Conservation (phyloP, 2,329 filamentous ascomycete genomes). For the Colletotrichum filicis region DNA sequence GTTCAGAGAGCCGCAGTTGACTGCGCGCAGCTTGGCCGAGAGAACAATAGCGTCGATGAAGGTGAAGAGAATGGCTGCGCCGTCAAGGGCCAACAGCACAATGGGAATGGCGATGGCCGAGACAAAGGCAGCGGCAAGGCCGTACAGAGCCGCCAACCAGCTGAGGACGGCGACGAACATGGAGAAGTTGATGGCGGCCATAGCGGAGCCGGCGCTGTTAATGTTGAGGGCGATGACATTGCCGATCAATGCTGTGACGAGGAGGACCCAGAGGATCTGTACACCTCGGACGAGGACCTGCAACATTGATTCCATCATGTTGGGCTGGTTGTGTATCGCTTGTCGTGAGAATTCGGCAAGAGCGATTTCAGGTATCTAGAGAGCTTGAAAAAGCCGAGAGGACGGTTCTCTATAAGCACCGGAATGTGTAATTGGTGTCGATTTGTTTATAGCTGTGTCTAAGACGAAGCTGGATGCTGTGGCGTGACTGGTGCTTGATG, state of each 20-base stretch:
- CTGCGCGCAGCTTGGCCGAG: constrained; percentile 74
- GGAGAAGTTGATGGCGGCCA: constrained; percentile 68
- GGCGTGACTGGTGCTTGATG: constrained; percentile 1
- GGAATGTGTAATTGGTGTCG: constrained; percentile 8
- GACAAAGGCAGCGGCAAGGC: constrained; percentile 66
- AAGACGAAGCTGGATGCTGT: constrained; percentile 2
- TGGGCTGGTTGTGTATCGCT: constrained; percentile 12
- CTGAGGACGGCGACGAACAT: constrained; percentile 77
- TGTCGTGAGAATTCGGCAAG: background rate
- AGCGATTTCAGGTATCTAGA: background rate
- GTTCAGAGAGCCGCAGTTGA: constrained; percentile 68
- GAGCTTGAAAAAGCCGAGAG: background rate
- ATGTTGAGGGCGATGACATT: constrained; percentile 66
- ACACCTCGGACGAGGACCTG: constrained; percentile 58
- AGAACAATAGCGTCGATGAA: constrained; percentile 78
- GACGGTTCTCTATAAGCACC: background rate
- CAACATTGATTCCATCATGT: constrained; percentile 52
- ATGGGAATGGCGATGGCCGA: constrained; percentile 63
- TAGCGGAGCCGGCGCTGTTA: constrained; percentile 53
- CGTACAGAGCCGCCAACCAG: constrained; percentile 74
- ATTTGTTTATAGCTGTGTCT: background rate
- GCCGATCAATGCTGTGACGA: constrained; percentile 67
- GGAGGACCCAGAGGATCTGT: constrained; percentile 63
- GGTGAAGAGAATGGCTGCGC: constrained; percentile 72
- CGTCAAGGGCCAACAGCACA: constrained; percentile 66